A percentile compares a stretch with the other conserved stretches of the same genome.
Conservation (phyloP, 2,329 filamentous ascomycete species). For the Neurospora sp. region DNA sequence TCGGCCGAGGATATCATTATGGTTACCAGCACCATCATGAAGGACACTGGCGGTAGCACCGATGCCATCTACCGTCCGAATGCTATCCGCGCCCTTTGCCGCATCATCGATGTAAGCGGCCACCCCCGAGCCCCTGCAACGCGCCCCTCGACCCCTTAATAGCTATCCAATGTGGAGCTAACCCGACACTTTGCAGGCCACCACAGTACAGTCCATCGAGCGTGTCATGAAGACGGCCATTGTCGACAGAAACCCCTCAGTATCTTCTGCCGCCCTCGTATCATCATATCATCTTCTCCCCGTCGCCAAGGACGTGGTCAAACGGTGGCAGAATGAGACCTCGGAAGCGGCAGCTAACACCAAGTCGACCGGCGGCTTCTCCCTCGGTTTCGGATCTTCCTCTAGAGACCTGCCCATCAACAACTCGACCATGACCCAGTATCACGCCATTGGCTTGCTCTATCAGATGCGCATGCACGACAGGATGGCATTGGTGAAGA, state of each 20-base stretch:
- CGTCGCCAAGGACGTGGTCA: slow-evolving; percentile 88
- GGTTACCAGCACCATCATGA: slow-evolving; percentile 99
- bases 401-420: slow-evolving; percentile 67
- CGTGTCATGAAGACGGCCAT: slow-evolving; percentile 98
- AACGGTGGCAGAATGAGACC: slow-evolving; percentile 97
- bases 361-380: slow-evolving; percentile 85
- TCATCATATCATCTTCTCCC: slow-evolving; percentile 97
- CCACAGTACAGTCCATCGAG: slow-evolving; percentile 94
- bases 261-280: slow-evolving; percentile 89
- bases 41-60: slow-evolving; percentile 92
- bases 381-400: slow-evolving; percentile 81
- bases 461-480: slow-evolving; percentile 98
- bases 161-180: slow-evolving; percentile 6
- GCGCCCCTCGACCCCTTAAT: not conserved
- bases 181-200: slow-evolving; percentile 48
- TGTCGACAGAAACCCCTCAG: slow-evolving; percentile 96
- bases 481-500: slow-evolving; percentile 97
- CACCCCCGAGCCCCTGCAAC: not conserved
- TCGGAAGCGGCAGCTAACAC: slow-evolving; percentile 87
- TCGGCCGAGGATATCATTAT: slow-evolving; percentile 99
- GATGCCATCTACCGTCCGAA: slow-evolving; percentile 92
- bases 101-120: slow-evolving; percentile 80
- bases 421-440: slow-evolving; percentile 96
- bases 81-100: slow-evolving; percentile 87
- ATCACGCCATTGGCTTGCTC: slow-evolving; percentile 92